These are phyloP conservation scores for Fusarium citri DNA, from an alignment of 2,329 filamentous ascomycete genomes.

Conservation along the genomic window DNA sequence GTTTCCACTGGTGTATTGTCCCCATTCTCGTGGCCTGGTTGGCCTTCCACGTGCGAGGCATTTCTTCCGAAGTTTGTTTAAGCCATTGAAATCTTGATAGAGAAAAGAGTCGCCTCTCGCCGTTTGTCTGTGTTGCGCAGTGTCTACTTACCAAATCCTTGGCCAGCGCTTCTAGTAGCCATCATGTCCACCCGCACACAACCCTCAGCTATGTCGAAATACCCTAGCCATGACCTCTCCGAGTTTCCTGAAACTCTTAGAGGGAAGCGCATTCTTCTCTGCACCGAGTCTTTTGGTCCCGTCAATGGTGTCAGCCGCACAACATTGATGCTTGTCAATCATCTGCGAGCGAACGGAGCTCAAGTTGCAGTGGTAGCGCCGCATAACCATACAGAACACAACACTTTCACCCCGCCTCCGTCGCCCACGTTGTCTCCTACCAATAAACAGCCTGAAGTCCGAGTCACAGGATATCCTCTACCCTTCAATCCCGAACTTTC, in stretches of 20 bases:
- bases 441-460: conserved; percentile 61
- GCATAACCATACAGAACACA: conserved; percentile 64
- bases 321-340: conserved; percentile 75
- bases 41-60: conserved; percentile 45
- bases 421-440: conserved; percentile 49
- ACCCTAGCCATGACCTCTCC: conserved; percentile 54
- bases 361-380: conserved; percentile 76
- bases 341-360: conserved; percentile 72
- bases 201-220: conserved; percentile 8
- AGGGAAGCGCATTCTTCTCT: conserved; percentile 72
- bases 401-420: conserved; percentile 63
- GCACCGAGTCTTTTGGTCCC: conserved; percentile 77
- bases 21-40: conserved; percentile 31
- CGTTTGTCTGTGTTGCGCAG: neutral
- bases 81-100: conserved; percentile 16
- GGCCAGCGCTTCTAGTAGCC: conserved; percentile 7
- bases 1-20: conserved; percentile 5
- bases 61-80: conserved; percentile 20
- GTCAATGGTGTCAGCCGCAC: conserved; percentile 80
- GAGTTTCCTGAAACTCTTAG: conserved; percentile 62
- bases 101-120: conserved; percentile 45
- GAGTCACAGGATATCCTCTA: conserved; percentile 72
- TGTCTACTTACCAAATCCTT: neutral
- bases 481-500: conserved; percentile 79
- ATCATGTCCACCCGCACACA: conserved; percentile 30